Conservation (phyloP, 257 asterid genomes). For the Linaria vulgaris region DNA sequence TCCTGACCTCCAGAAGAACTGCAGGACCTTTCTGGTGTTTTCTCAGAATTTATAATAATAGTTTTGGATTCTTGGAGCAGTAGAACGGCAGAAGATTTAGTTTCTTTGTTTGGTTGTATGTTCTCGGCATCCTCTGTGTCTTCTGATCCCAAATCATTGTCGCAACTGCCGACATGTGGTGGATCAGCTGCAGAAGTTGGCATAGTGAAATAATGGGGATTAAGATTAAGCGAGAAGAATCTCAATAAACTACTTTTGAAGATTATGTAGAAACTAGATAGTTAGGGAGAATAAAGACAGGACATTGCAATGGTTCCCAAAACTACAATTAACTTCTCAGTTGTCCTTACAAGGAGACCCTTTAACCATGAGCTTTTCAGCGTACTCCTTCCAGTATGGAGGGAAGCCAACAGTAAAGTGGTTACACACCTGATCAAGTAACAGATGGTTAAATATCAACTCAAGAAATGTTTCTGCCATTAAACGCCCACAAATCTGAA, state of each 20-base stretch:
- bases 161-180: conserved; percentile 19
- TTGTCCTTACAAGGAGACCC: conserved; percentile 29
- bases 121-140: conserved; percentile 9
- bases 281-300: conserved; percentile 20
- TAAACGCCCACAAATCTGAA: conserved; percentile 16
- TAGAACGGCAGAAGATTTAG: conserved; percentile 16
- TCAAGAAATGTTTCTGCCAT: conserved; percentile 5
- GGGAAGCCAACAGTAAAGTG: conserved; percentile 80
- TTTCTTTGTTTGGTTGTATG: conserved; percentile 9
- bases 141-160: conserved; percentile 24
- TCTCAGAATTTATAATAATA: conserved; percentile 7
- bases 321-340: conserved; percentile 21
- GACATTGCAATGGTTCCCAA: conserved; percentile 25
- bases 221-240: conserved; percentile 16
- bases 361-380: conserved; percentile 34
- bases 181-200: conserved; percentile 26
- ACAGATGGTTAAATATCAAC: conserved; percentile 24
- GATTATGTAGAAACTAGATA: conserved; percentile 10
- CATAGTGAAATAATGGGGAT: background rate
- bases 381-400: conserved; percentile 60
- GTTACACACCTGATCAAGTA: conserved; percentile 50
- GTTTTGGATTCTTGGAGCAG: conserved; percentile 11
- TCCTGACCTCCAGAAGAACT: conserved; percentile 18
- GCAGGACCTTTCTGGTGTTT: conserved; percentile 8
- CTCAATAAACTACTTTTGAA: background rate